A percentile compares a stretch with the other conserved stretches of the same genome.
Conservation (phyloP, 768 basidiomycete genomes). For the Pholiota molesta region DNA sequence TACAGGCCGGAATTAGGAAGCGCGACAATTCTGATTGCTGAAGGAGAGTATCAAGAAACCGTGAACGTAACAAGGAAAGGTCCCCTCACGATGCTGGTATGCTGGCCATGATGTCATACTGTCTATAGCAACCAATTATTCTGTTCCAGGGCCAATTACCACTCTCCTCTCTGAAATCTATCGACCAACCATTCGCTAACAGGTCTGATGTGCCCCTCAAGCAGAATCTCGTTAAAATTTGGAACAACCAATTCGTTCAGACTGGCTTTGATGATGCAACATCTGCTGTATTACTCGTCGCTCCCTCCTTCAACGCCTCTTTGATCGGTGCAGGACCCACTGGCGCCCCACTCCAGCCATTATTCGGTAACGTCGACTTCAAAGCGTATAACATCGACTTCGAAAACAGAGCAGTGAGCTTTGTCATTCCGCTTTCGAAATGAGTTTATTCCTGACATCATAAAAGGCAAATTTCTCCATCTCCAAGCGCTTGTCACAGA, state of each 20-base stretch:
- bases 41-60: conserved; percentile 62
- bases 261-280: conserved; percentile 55
- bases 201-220: conserved; percentile 36
- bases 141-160: conserved; percentile 52
- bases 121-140: conserved; percentile 9
- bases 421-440: neutral
- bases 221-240: conserved; percentile 59
- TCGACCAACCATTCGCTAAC: conserved; percentile 41
- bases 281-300: conserved; percentile 60
- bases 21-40: conserved; percentile 56
- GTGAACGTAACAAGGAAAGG: conserved; percentile 57
- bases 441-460: neutral
- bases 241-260: conserved; percentile 47
- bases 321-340: conserved; percentile 63
- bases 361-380: conserved; percentile 61
- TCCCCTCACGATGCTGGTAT: conserved; percentile 60
- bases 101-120: conserved; percentile 1
- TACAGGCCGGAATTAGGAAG: conserved; percentile 42
- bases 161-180: conserved; percentile 29
- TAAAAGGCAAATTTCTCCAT: conserved; percentile 56
- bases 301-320: conserved; percentile 57
- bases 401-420: conserved; percentile 63
- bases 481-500: conserved; percentile 65
- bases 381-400: conserved; percentile 70
- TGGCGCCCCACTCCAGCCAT: conserved; percentile 53